Base-by-base conservation (phyloP, 225 moss, liverwort and hornwort species). In the Straminergon stramineum region DNA sequence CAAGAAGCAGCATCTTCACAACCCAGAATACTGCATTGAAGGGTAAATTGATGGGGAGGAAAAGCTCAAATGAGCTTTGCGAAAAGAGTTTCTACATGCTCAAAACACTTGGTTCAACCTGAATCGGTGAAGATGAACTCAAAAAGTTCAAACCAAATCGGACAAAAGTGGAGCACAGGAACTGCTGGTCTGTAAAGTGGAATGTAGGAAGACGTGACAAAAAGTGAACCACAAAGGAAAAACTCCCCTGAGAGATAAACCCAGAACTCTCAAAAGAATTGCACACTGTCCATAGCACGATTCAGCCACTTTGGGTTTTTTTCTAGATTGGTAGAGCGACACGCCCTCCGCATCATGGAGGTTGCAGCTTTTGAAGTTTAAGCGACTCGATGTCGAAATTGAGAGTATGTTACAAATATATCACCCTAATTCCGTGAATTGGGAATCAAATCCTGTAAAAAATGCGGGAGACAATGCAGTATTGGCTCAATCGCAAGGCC, bases 311-410 rank as follows among this genome's bases (percentile, higher is more conserved):
- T 68, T 10, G 3, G 5, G 16, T 15, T 17, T 2, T 1, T 1
- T 2, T 16, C 30, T 18, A 30, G 48, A 31, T 75, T 51, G 48
- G 31, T 75, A 75, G 51, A 51, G 51, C 75, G 32, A 51, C 51
- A 75, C 14, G 35, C 70, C 62, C 28, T 79, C 79, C 28, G 31
- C 68, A 62, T 88, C 84, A 84, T 27, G 55, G 74, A 43, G 55
- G 45, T 69, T 87, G 85, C 83, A 56, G 77, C 65, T 75, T 91
- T 26, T 96, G 94, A 89, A 95, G 86, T 82, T 92, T 2, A 79
- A 58, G 58, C 48, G 37, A 79, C 57, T 79, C n/a, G 11, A n/a
- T 57, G 17, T 79, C 17, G 79, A 60, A 63, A 35, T 53, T 30
- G 5, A 76, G 63, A 24, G 10, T 39, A 53, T 52, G 60, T 23